phyloP scores from a whole-genome alignment of 2,329 filamentous ascomycete species.

The Neofusicoccum sp. region DNA sequence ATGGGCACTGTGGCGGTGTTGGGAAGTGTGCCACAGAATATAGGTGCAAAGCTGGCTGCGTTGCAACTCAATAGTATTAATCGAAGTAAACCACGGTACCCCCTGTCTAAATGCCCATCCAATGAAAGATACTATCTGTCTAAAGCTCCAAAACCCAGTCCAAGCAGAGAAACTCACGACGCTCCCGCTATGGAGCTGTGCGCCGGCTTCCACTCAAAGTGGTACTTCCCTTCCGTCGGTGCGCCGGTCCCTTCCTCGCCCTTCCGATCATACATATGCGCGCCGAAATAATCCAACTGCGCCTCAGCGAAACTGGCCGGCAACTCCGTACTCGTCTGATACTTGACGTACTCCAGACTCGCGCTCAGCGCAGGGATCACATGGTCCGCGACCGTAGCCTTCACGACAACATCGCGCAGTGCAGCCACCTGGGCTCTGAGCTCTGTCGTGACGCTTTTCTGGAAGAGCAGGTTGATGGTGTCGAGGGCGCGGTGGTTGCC shows the following conservation, averaged over 20 bases:
- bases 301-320: conserved; percentile 72
- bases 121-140: too few species aligned
- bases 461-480: conserved; percentile 50
- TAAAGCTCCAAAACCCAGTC: neutral
- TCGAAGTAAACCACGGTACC: too few species aligned
- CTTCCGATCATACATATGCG: conserved; percentile 65
- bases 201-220: conserved; percentile 64
- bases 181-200: conserved; percentile 20
- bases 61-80: too few species aligned
- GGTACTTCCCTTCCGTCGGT: conserved; percentile 60
- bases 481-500: conserved; percentile 38
- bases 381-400: conserved; percentile 59
- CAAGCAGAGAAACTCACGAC: neutral
- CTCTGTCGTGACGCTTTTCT: conserved; percentile 55
- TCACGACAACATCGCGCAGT: conserved; percentile 60
- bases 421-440: conserved; percentile 41
- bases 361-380: conserved; percentile 63
- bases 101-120: too few species aligned
- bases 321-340: conserved; percentile 59
- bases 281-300: conserved; percentile 71
- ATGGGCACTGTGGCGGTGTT: too few species aligned
- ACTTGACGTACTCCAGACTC: conserved; percentile 69
- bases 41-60: too few species aligned
- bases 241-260: conserved; percentile 54
- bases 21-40: too few species aligned